Conservation (phyloP, 208 protist genomes). For the Leishmania martiniquensis region DNA sequence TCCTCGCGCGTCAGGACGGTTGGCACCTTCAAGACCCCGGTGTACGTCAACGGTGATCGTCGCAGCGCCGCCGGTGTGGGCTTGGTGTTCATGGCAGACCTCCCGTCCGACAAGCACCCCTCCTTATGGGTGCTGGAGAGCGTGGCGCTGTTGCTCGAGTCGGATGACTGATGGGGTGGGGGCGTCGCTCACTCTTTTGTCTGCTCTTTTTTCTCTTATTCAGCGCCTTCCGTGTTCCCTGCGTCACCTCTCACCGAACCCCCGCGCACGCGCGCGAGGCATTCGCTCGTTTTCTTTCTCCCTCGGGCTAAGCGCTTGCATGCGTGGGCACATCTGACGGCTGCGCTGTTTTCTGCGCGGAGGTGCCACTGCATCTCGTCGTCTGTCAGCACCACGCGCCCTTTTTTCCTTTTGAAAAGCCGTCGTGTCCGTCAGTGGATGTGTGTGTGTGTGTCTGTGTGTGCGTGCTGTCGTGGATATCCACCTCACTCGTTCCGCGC, state of each 20-base stretch:
- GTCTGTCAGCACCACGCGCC: too few relatives aligned
- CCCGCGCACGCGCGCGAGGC: too few relatives aligned
- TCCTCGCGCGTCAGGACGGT: constrained; percentile 94
- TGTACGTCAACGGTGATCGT: constrained; percentile 98
- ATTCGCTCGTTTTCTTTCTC: background rate
- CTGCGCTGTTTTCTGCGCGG: too few relatives aligned
- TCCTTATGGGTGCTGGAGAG: constrained; percentile 98
- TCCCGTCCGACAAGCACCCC: constrained; percentile 91
- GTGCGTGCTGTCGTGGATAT: too few relatives aligned
- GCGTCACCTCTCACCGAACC: too few relatives aligned
- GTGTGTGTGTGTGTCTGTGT: constrained; percentile 7
- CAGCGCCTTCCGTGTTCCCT: too few relatives aligned
- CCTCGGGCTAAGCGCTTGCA: too few relatives aligned
- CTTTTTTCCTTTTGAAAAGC: too few relatives aligned
- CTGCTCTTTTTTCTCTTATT: too few relatives aligned
- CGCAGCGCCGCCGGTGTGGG: constrained; percentile 97
- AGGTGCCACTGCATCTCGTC: too few relatives aligned
- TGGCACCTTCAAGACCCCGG: constrained; percentile 97
- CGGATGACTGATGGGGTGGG: constrained; percentile 65
- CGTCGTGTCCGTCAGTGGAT: background rate
- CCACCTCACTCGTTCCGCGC: too few relatives aligned
- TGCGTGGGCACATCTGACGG: too few relatives aligned
- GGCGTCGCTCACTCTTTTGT: background rate
- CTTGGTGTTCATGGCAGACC: constrained; percentile 98
- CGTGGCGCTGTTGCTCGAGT: constrained; percentile 95